Conservation (phyloP, 73 alveolate genomes). For the Paramecium tetraurelia region DNA sequence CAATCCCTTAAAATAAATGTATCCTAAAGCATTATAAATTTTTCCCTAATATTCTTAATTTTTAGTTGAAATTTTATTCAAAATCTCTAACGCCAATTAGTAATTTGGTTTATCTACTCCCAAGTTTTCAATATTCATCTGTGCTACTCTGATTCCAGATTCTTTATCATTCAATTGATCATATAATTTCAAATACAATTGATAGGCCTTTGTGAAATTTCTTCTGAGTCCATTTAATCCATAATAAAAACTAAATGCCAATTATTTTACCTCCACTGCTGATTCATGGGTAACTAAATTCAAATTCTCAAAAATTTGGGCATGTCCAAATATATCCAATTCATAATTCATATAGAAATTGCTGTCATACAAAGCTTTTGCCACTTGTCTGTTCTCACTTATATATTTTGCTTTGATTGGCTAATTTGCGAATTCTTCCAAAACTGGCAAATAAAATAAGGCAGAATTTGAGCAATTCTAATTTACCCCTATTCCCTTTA, state of each 20-base stretch:
- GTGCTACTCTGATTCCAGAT: neutral
- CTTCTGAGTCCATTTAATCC: slow-evolving; percentile 1
- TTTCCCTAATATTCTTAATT: neutral
- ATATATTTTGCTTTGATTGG: neutral
- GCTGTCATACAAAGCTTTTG: neutral
- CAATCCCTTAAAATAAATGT: neutral
- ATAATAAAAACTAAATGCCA: slow-evolving; percentile 30
- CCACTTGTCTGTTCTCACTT: neutral
- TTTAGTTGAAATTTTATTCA: neutral
- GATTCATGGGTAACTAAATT: neutral
- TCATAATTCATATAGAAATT: neutral
- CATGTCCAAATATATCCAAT: neutral
- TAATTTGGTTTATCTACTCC: neutral
- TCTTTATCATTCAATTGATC: neutral
- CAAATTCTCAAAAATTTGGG: neutral
- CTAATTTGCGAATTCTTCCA: neutral
- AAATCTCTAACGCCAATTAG: neutral
- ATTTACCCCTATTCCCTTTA: neutral
- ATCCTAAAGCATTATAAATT: neutral
- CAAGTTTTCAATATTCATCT: slow-evolving; percentile 1
- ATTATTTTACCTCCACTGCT: neutral
- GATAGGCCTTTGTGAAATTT: neutral
- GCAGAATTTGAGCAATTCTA: slow-evolving; percentile 18
- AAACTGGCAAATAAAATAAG: neutral
- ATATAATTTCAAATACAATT: neutral